Evolutionary conservation across 352 stramenopile species (phyloP).

Genomic region (Pythium phragmiticola): DNA sequence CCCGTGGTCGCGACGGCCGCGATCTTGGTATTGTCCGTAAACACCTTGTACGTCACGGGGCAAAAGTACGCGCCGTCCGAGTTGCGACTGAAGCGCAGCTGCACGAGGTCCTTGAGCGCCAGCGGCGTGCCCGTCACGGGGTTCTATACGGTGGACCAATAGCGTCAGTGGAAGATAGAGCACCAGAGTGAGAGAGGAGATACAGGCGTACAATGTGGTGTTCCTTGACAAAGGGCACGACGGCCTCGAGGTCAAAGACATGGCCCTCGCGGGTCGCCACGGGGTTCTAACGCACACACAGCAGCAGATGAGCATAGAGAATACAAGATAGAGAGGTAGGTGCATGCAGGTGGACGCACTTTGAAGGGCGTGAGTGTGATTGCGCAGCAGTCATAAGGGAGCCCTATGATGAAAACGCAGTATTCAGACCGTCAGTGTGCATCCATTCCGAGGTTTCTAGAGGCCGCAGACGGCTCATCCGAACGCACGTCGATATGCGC

Average conservation of each 20-base stretch:
- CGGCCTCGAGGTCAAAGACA: conserved; percentile 96
- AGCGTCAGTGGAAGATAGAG: too few species aligned
- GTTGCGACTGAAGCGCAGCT: conserved; percentile 84
- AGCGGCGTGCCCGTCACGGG: conserved; percentile 93
- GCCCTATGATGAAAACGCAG: conserved; percentile 34
- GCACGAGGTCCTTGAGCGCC: conserved; percentile 93
- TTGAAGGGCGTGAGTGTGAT: conserved; percentile 92
- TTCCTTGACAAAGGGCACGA: conserved; percentile 96
- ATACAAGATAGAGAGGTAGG: not conserved
- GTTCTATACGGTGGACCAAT: conserved; percentile 53
- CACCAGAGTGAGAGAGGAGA: not conserved
- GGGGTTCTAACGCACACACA: conserved; percentile 65
- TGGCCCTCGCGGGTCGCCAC: conserved; percentile 94
- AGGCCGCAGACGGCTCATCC: not conserved
- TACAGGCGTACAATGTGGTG: conserved; percentile 86
- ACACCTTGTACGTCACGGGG: conserved; percentile 97
- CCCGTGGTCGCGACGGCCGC: conserved; percentile 70
- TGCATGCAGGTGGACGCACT: conserved; percentile 26
- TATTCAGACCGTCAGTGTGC: not conserved
- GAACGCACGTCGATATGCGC: conserved; percentile 69
- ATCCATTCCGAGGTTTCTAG: not conserved
- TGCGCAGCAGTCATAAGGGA: conserved; percentile 98
- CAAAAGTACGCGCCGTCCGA: conserved; percentile 77
- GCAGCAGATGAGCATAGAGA: not conserved
- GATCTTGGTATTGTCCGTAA: conserved; percentile 89